Conservation (phyloP, 495 filamentous ascomycete genomes). For the Chaetomium cochliodes region DNA sequence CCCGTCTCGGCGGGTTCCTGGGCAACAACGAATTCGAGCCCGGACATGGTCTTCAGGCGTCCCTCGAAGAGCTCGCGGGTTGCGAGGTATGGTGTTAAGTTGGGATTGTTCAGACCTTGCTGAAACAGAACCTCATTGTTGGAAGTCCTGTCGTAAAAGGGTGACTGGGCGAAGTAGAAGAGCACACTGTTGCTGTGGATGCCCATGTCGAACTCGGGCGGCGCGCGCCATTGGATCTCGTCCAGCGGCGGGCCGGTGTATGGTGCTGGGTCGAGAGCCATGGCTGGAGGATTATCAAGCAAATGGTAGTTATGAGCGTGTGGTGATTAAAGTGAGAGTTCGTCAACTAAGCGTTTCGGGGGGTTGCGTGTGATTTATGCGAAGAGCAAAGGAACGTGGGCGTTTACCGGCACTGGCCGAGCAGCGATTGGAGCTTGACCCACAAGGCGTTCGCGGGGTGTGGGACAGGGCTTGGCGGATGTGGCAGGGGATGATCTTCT, state of each 20-base stretch:
- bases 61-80: conserved; percentile 79
- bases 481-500: neutral
- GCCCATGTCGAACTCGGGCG: conserved; percentile 56
- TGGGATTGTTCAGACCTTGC: conserved; percentile 70
- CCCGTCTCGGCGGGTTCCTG: conserved; percentile 69
- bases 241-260: conserved; percentile 62
- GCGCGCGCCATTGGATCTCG: conserved; percentile 74
- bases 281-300: neutral
- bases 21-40: conserved; percentile 78
- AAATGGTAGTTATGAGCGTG: neutral
- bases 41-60: conserved; percentile 72
- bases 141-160: conserved; percentile 85
- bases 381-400: neutral
- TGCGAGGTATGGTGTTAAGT: conserved; percentile 55
- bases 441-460: neutral
- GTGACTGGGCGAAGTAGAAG: conserved; percentile 85
- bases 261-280: conserved; percentile 18
- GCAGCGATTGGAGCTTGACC: neutral
- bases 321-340: neutral
- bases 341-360: neutral
- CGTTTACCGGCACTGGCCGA: neutral
- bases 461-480: conserved; percentile 9
- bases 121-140: conserved; percentile 78
- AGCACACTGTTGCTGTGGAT: conserved; percentile 68
- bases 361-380: neutral